These are phyloP conservation scores for Clitoria ternatea DNA, from an alignment of 306 rosid genomes.

Conservation along the genomic window DNA sequence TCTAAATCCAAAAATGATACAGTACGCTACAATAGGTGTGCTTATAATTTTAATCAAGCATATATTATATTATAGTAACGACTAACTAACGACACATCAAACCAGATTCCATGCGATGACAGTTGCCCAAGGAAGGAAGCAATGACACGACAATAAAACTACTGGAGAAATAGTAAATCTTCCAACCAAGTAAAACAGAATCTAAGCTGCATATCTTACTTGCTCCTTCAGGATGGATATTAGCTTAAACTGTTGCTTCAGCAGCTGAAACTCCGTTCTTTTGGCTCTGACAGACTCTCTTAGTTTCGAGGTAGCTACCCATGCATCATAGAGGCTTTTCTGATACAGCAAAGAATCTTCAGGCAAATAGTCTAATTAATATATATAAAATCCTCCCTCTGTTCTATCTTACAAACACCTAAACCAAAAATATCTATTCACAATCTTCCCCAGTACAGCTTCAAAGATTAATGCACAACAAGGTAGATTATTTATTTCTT, in stretches of 20 bases:
- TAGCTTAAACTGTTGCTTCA: conserved; percentile 64
- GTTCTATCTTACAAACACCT: neutral
- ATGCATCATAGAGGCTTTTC: conserved; percentile 73
- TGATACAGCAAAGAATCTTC: conserved; percentile 42
- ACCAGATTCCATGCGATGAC: conserved; percentile 9
- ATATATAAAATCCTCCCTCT: neutral
- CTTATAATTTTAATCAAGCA: neutral
- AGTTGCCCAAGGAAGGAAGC: neutral
- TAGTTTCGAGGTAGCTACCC: conserved; percentile 61
- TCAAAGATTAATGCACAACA: neutral
- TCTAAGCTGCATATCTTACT: conserved; percentile 47
- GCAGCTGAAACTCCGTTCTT: conserved; percentile 62
- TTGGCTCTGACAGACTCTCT: conserved; percentile 88
- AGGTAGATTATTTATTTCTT: neutral
- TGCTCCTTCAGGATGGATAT: conserved; percentile 74
- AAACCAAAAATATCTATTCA: neutral
- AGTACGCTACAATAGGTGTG: neutral
- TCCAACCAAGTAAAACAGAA: neutral
- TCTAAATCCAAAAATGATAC: neutral
- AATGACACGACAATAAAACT: neutral
- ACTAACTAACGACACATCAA: conserved; percentile 6
- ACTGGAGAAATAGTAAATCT: neutral
- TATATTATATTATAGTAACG: neutral
- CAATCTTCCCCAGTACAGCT: neutral
- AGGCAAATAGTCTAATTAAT: neutral